Evolutionary conservation across 306 rosid genomes (phyloP), one percentile per base, ranked within the genome.

Genomic region (Prosopis cineraria): DNA sequence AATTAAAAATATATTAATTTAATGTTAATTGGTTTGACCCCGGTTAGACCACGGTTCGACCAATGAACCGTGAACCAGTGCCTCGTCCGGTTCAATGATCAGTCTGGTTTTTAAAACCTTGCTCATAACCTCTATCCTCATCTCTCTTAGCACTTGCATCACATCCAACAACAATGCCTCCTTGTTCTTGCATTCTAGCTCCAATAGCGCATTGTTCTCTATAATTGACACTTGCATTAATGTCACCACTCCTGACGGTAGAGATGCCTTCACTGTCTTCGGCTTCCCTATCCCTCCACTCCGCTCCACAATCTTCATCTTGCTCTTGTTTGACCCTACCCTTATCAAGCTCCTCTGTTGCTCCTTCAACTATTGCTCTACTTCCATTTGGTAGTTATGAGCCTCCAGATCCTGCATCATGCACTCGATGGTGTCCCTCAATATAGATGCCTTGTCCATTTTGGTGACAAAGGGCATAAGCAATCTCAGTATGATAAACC

Each of bases 361-460:
- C 6, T 81, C 84, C 56, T 58, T 78, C 1, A 79, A 45, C 50
- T 76, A 84, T 59, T 77, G 87, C 29, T 87, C 89, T 0, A 33
- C 39, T 39, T 89, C 97, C 74, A 88, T 80, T 50, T 67, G 86
- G 6, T 84, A 80, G 79, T 82, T 82, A 55, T 86, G 86, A 1
- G 90, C 76, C 79, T 94, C 98, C 0, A 94, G 91, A 24, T 94
- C 96, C 52, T 92, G 97, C 64, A 92, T 90, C 36, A 94, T 74
- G 36, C 92, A 94, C 80, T 94, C 97, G n/a, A 94, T 91, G 0
- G 98, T 90, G 75, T 94, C 98, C 0, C 97, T 97, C 25, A 94
- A 37, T 36, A 94, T 92, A 0, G 98, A 94, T 5, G 97, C 97
- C 66, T 94, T 89, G 86, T 94, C 98, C 97, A 92, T 94, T 76